Base-by-base conservation (phyloP, 2,329 filamentous ascomycete species). In the Ophioceras dolichostomum region DNA sequence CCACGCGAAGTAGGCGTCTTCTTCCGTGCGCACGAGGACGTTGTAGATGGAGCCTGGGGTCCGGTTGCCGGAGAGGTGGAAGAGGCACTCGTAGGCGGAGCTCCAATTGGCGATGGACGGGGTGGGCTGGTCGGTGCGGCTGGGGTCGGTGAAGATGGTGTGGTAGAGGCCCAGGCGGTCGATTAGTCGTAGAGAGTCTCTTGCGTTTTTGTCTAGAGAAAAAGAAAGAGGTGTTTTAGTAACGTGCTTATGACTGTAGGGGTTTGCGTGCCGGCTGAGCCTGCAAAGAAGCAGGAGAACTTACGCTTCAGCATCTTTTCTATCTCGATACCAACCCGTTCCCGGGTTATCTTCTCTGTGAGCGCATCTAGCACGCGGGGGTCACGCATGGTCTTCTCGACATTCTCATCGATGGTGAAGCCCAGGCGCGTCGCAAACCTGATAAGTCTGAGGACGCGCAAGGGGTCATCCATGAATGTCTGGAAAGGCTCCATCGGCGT, bases 391-490 rank as follows among this genome's bases (percentile, higher is more conserved):
- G 75, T 79, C 30, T 64, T 53, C 50, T 82, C 73, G 0, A 82
- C 79, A 21, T 70, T 65, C 0, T 65, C 55, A 43, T 93, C 83
- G 44, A 98, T 94, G 9, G 58, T 63, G 53, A 94, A 98, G 32
- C 71, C 68, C 7, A 96, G 67, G 16, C 88, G 73, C 50, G 85
- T 93, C 4, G 89, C 85, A 59, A 98, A 96, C 39, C 91, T 76
- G 35, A 98, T 82, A 37, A 96, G 65, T 34, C 89, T 76, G 42
- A 96, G 62, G 4, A 96, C 83, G 14, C 91, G 73, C 18, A 98
- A 64, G 10, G 91, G 91, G 51, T 96, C 89, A 52, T 96, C 89
- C 55, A 79, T 86, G 60, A 98, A 96, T 0, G 89, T 98, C 54
- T 94, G 83, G 37, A 84, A 78, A 18, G 89, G 88, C 37, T 87